A percentile compares a stretch with the other conserved stretches of the same genome.
These are phyloP conservation scores for Phytomonas sp. DNA, from an alignment of 208 protist genomes.

Conservation along the genomic window DNA sequence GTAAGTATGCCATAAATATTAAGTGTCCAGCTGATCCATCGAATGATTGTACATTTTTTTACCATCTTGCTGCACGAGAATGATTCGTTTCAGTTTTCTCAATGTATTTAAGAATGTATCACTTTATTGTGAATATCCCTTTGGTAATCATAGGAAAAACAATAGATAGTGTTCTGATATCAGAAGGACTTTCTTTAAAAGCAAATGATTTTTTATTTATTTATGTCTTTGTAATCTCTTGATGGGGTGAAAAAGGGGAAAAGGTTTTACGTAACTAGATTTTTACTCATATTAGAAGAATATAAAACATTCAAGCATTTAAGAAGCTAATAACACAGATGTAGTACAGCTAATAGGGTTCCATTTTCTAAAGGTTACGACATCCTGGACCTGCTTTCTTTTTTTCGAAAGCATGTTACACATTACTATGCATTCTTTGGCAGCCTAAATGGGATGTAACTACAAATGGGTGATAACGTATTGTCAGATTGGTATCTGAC, in stretches of 20 bases:
- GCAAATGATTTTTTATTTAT: conserved; percentile 9
- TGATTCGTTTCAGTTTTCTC: not conserved
- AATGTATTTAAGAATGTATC: not conserved
- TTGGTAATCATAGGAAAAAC: not conserved
- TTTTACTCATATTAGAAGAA: conserved; percentile 3
- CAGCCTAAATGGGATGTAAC: not conserved
- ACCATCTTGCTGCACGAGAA: not conserved
- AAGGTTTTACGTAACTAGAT: not conserved
- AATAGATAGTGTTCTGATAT: not conserved
- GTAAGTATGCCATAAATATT: not conserved
- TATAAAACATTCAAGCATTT: not conserved
- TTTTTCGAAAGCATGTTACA: not conserved
- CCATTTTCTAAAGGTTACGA: not conserved
- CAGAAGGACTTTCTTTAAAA: not conserved
- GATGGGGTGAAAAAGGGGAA: too few relatives aligned
- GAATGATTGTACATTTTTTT: conserved; percentile 1
- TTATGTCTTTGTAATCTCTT: conserved; percentile 9
- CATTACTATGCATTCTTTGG: not conserved
- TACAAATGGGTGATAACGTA: not conserved
- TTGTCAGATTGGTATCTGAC: not conserved
- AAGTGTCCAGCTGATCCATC: not conserved
- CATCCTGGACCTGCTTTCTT: not conserved
- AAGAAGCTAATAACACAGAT: not conserved
- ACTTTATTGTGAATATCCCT: not conserved
- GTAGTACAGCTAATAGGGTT: not conserved